Conservation (phyloP, 2,329 filamentous ascomycete species). For the Aureobasidium melanogenum region DNA sequence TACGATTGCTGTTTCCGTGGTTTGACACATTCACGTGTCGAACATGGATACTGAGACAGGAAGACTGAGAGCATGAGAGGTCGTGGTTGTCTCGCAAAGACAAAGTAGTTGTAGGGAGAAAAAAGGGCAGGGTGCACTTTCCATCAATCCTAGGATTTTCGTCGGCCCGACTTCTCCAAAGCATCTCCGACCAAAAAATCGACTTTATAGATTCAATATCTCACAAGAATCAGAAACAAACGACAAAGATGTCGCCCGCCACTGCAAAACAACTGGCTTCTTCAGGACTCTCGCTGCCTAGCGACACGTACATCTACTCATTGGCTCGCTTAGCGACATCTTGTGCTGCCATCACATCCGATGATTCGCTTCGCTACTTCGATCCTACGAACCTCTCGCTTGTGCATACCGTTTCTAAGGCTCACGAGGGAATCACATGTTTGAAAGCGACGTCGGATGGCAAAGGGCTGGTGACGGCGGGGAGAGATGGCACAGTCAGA, state of each 20-base stretch:
- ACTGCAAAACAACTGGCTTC: conserved; percentile 4
- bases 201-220: background rate
- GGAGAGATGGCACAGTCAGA: conserved; percentile 59
- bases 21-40: background rate
- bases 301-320: conserved; percentile 47
- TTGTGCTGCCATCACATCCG: conserved; percentile 58
- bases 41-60: background rate
- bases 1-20: background rate
- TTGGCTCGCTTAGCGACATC: conserved; percentile 32
- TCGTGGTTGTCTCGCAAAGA: background rate
- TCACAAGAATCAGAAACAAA: background rate
- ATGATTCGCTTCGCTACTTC: conserved; percentile 60
- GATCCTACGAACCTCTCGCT: conserved; percentile 49
- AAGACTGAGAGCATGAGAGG: background rate
- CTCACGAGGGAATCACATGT: conserved; percentile 53
- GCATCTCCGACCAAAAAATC: background rate
- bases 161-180: background rate
- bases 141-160: conserved; percentile 6
- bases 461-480: conserved; percentile 55
- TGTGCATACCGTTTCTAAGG: conserved; percentile 38
- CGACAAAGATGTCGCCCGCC: background rate
- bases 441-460: conserved; percentile 39
- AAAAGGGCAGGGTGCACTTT: background rate
- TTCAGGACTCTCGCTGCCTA: conserved; percentile 11
- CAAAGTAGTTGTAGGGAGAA: background rate